phyloP scores from a whole-genome alignment of 495 filamentous ascomycete species.

The Aspergillus biplanus region DNA sequence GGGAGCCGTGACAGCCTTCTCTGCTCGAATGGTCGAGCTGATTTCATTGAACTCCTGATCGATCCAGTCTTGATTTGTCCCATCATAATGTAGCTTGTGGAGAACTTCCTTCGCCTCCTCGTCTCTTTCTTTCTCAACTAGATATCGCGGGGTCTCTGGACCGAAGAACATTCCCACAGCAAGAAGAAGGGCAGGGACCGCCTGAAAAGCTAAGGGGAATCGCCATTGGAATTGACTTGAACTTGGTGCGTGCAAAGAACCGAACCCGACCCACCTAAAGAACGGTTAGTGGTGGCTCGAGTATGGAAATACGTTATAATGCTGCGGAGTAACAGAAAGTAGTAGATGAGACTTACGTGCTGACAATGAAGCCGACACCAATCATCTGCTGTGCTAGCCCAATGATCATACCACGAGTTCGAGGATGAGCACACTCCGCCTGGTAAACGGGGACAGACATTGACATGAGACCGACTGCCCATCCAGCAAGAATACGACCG shows the following conservation, averaged over 20 bases:
- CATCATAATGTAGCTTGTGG: conserved; percentile 53
- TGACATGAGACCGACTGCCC: conserved; percentile 61
- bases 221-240: conserved; percentile 57
- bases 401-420: conserved; percentile 59
- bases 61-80: conserved; percentile 54
- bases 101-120: conserved; percentile 53
- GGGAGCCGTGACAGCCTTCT: conserved; percentile 45
- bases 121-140: conserved; percentile 53
- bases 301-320: no score
- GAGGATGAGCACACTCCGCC: conserved; percentile 55
- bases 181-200: conserved; percentile 48
- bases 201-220: conserved; percentile 58
- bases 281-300: not conserved
- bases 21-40: conserved; percentile 49
- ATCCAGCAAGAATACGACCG: conserved; percentile 64
- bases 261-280: conserved; percentile 59
- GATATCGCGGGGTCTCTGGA: conserved; percentile 58
- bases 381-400: conserved; percentile 65
- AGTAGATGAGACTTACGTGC: conserved; percentile 34
- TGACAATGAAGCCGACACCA: conserved; percentile 57
- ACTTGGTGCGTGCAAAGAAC: conserved; percentile 46
- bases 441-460: conserved; percentile 64
- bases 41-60: conserved; percentile 52
- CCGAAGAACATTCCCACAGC: conserved; percentile 53
- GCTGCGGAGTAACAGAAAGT: not conserved